Conservation (phyloP, 179 eudicot genomes). For the Monotropa hypopitys region DNA sequence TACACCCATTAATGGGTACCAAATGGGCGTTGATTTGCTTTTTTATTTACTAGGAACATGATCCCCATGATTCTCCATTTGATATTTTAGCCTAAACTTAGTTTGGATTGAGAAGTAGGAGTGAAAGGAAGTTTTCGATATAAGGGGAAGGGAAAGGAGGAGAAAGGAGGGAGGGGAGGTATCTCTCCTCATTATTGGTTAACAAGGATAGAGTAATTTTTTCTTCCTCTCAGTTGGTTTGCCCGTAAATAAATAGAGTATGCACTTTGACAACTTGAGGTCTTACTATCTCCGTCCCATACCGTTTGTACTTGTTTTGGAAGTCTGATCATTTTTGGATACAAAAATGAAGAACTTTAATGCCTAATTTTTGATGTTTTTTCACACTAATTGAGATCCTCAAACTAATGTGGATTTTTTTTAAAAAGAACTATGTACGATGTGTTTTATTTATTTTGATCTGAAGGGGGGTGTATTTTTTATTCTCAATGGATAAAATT, state of each 20-base stretch:
- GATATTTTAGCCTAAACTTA: not conserved
- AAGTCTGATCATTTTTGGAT: too few relatives aligned
- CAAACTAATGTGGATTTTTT: too few relatives aligned
- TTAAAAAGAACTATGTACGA: too few relatives aligned
- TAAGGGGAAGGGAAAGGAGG: not conserved
- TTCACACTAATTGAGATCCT: too few relatives aligned
- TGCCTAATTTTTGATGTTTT: too few relatives aligned
- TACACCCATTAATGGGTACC: too few relatives aligned
- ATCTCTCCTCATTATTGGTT: not conserved
- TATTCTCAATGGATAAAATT: not conserved
- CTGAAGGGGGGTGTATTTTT: not conserved
- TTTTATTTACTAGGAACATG: not conserved
- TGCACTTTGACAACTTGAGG: not conserved
- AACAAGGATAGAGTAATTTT: not conserved
- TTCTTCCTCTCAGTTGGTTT: not conserved
- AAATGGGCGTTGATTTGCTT: too few relatives aligned
- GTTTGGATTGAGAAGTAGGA: not conserved
- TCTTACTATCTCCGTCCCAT: too few relatives aligned
- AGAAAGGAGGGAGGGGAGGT: not conserved
- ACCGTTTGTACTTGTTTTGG: too few relatives aligned
- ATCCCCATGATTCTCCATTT: not conserved
- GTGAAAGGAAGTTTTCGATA: not conserved
- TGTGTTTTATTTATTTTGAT: too few relatives aligned
- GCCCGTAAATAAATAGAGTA: not conserved
- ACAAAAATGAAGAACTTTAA: too few relatives aligned